Evolutionary conservation across 306 rosid genomes (phyloP).

Genomic region (Mimosa pudica): DNA sequence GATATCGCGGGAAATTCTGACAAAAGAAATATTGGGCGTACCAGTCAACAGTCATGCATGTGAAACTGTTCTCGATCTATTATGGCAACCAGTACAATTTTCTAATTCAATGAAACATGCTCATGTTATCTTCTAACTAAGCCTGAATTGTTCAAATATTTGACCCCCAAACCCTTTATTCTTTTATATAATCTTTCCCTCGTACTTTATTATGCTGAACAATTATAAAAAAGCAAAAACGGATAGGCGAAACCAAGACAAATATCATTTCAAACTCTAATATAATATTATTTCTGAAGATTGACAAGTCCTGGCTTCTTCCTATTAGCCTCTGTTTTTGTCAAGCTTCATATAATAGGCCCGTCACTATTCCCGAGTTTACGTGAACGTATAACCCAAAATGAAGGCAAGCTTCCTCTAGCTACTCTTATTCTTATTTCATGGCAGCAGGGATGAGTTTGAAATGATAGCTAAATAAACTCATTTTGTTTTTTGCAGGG

Average conservation of each 20-base stretch:
- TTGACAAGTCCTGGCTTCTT: not conserved
- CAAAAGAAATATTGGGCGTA: not conserved
- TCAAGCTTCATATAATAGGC: not conserved
- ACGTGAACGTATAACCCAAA: not conserved
- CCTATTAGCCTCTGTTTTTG: not conserved
- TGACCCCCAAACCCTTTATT: not conserved
- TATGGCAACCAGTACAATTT: not conserved
- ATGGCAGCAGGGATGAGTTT: not conserved
- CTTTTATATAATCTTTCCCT: too few species aligned
- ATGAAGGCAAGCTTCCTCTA: conserved; percentile 3
- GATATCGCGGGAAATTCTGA: too few species aligned
- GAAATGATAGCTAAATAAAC: not conserved
- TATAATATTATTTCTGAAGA: not conserved
- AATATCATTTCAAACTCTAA: not conserved
- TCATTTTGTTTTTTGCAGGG: not conserved
- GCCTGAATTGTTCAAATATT: not conserved
- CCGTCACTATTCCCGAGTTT: too few species aligned
- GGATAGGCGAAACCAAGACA: not conserved
- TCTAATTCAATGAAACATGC: not conserved
- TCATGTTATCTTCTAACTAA: not conserved
- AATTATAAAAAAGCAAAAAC: too few species aligned
- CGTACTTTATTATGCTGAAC: too few species aligned
- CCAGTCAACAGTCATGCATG: not conserved
- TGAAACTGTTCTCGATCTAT: not conserved
- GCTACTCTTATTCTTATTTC: not conserved